Evolutionary conservation across 2,329 filamentous ascomycete genomes (phyloP).

Genomic region (Aureobasidium sp.): DNA sequence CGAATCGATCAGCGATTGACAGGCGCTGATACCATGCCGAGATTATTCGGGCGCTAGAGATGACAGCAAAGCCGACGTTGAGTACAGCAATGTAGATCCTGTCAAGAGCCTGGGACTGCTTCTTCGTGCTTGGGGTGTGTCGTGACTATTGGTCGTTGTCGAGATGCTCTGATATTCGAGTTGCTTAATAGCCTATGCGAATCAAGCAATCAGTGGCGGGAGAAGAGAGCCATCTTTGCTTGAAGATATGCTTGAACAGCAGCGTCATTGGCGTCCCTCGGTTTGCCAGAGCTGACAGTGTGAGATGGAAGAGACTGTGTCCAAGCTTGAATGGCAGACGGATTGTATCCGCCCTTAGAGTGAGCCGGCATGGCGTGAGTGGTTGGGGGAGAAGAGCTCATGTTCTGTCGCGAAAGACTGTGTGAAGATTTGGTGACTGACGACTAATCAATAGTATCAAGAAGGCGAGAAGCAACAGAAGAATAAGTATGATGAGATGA

Average conservation of each 20-base stretch:
- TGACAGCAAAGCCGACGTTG: neutral
- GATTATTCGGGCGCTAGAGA: too few species aligned
- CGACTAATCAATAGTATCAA: neutral
- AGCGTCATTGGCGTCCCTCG: conserved; percentile 18
- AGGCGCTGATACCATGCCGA: neutral
- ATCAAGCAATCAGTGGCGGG: conserved; percentile 10
- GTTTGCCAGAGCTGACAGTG: neutral
- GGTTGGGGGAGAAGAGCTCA: neutral
- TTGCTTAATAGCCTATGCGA: neutral
- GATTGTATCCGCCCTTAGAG: conserved; percentile 14
- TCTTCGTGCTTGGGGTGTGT: neutral
- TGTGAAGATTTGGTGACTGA: conserved; percentile 5
- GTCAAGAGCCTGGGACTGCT: neutral
- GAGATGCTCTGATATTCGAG: neutral
- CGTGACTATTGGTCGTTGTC: neutral
- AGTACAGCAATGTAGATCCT: neutral
- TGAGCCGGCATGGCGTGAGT: neutral
- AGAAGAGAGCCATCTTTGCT: conserved; percentile 30
- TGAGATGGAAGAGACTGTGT: conserved; percentile 13
- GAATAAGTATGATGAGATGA: neutral
- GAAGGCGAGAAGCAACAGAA: neutral
- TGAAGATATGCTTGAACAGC: conserved; percentile 30
- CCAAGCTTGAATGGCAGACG: conserved; percentile 18
- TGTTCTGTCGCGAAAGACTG: neutral
- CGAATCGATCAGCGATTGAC: neutral